phyloP scores from a whole-genome alignment of 805 yeast genomes.

The Sugiyamaella qingdaonensis region DNA sequence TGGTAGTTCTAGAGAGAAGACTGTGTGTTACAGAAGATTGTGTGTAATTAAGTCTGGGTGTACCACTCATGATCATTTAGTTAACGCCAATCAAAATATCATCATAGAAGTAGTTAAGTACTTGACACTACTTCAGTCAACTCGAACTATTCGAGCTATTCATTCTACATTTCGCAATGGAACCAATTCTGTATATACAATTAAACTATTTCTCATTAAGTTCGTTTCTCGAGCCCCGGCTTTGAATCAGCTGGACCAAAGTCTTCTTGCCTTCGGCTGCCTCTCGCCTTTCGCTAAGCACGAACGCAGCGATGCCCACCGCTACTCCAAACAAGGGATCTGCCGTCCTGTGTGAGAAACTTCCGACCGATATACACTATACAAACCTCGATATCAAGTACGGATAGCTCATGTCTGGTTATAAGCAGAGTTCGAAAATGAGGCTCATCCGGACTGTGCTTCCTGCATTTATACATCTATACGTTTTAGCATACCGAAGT shows the following conservation, averaged over 20 bases:
- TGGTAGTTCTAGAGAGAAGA: too few relatives aligned
- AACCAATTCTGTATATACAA: too few relatives aligned
- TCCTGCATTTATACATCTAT: not conserved
- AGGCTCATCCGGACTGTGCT: not conserved
- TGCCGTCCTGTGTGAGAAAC: constrained; percentile 8
- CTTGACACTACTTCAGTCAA: too few relatives aligned
- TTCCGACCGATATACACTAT: too few relatives aligned
- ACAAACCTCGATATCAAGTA: constrained; percentile 10
- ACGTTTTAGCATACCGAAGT: too few relatives aligned
- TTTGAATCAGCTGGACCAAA: constrained; percentile 8
- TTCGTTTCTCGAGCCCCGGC: not conserved
- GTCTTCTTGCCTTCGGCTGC: constrained; percentile 13
- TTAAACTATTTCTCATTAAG: not conserved
- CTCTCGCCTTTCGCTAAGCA: constrained; percentile 18
- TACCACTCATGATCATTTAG: too few relatives aligned
- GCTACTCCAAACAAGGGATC: constrained; percentile 21
- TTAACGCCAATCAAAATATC: too few relatives aligned
- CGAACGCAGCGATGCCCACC: constrained; percentile 17
- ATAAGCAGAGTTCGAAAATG: not conserved
- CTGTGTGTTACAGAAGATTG: too few relatives aligned
- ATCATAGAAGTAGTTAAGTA: too few relatives aligned
- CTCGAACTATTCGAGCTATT: too few relatives aligned
- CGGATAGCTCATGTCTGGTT: not conserved
- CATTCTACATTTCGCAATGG: too few relatives aligned
- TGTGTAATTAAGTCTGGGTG: too few relatives aligned